A percentile compares a stretch with the other conserved stretches of the same genome.
Conservation (phyloP, 495 filamentous ascomycete genomes). For the Pseudoneurospora amorphoporcata region DNA sequence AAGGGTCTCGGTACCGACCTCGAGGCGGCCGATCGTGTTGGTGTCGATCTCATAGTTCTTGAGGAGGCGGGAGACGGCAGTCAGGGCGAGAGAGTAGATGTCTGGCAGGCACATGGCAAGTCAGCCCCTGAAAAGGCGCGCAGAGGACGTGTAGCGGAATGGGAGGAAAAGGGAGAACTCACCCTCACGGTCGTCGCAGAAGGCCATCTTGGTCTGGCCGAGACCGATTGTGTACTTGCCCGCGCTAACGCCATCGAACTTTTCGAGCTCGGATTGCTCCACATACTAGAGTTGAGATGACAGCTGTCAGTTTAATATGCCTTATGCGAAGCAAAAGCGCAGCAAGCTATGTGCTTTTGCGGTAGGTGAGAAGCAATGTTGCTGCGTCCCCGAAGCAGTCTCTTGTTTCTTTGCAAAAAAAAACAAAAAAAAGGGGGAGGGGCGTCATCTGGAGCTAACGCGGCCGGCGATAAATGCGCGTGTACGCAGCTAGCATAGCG, state of each 20-base stretch:
- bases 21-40: conserved; percentile 80
- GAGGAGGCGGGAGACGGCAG: conserved; percentile 76
- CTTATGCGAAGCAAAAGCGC: neutral
- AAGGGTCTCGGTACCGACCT: conserved; percentile 96
- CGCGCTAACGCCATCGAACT: conserved; percentile 88
- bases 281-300: conserved; percentile 59
- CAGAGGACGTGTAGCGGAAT: neutral
- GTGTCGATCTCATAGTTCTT: conserved; percentile 90
- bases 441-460: neutral
- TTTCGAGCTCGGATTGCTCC: conserved; percentile 90
- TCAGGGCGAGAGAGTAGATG: conserved; percentile 95
- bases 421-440: neutral
- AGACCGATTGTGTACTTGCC: conserved; percentile 99
- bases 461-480: neutral
- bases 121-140: conserved; percentile 16
- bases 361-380: neutral
- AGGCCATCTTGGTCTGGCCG: conserved; percentile 99
- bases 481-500: neutral
- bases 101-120: conserved; percentile 42
- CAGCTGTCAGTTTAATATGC: conserved; percentile 20
- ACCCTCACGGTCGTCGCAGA: conserved; percentile 99
- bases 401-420: neutral
- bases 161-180: conserved; percentile 21
- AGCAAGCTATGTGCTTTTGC: neutral
- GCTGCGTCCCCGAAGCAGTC: neutral